Percentiles rank a stretch among this genome's conserved stretches.
phyloP scores from a whole-genome alignment of 2,329 filamentous ascomycete species.

The Fusarium liriodendri region DNA sequence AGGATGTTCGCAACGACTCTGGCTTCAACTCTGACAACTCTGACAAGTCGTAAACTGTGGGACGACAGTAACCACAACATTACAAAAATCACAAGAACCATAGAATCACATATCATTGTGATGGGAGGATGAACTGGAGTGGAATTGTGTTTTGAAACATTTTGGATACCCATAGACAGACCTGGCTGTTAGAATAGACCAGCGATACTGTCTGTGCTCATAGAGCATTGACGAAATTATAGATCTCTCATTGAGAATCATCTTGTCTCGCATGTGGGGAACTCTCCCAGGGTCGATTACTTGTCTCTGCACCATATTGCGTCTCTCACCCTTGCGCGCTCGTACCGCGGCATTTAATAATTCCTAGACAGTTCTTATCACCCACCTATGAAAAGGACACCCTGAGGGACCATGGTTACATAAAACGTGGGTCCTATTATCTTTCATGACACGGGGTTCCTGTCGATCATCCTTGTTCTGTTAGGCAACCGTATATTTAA shows the following conservation, averaged over 20 bases:
- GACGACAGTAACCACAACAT: not conserved
- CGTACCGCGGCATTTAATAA: not conserved
- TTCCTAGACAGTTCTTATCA: not conserved
- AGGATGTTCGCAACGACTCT: constrained; percentile 31
- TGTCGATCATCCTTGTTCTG: not conserved
- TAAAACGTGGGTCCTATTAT: not conserved
- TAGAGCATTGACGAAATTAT: not conserved
- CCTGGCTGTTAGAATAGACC: not conserved
- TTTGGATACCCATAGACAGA: not conserved
- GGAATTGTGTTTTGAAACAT: not conserved
- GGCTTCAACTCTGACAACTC: constrained; percentile 36
- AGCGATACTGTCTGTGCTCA: not conserved
- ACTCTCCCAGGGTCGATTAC: not conserved
- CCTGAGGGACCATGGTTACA: not conserved
- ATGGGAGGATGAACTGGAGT: not conserved
- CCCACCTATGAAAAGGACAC: not conserved
- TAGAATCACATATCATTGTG: not conserved
- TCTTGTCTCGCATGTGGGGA: not conserved
- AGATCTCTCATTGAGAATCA: not conserved
- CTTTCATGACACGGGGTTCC: not conserved
- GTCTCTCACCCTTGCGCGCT: not conserved
- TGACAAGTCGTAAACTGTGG: constrained; percentile 25
- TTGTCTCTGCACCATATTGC: not conserved
- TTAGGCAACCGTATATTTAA: not conserved
- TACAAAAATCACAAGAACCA: not conserved